Evolutionary conservation across 2,329 filamentous ascomycete genomes (phyloP).

Genomic region (Pseudogymnoascus pannorum): DNA sequence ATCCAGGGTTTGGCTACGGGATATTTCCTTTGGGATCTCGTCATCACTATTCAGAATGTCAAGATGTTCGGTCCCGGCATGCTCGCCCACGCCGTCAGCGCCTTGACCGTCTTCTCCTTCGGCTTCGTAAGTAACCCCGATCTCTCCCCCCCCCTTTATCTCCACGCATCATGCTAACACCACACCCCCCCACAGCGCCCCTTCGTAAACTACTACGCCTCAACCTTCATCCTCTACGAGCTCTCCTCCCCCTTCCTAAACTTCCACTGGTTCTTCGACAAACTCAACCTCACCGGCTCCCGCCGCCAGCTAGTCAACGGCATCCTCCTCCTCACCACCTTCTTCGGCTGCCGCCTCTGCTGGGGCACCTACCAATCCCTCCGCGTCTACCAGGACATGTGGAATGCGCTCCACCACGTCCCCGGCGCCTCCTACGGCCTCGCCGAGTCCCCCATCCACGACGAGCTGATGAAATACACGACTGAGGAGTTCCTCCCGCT

Average conservation of each 20-base stretch:
- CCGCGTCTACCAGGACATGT: constrained; percentile 64
- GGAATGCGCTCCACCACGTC: constrained; percentile 44
- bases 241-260: constrained; percentile 80
- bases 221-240: constrained; percentile 80
- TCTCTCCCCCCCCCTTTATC: too few relatives aligned
- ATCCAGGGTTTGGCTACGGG: constrained; percentile 70
- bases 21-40: constrained; percentile 79
- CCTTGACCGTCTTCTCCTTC: constrained; percentile 65
- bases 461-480: constrained; percentile 44
- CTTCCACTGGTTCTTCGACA: constrained; percentile 89
- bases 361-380: constrained; percentile 70
- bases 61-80: constrained; percentile 53
- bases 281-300: constrained; percentile 71
- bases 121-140: constrained; percentile 60
- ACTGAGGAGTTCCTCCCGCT: constrained; percentile 50
- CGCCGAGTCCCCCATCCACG: constrained; percentile 22
- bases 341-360: constrained; percentile 69
- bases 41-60: constrained; percentile 60
- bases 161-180: not conserved
- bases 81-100: constrained; percentile 68
- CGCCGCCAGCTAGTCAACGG: constrained; percentile 71
- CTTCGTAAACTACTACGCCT: constrained; percentile 76
- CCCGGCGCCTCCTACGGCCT: constrained; percentile 26
- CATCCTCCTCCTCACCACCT: constrained; percentile 61
- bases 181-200: constrained; percentile 51